Evolutionary conservation across 1,284 basidiomycete species (phyloP).

Genomic region (Grifola frondosa): DNA sequence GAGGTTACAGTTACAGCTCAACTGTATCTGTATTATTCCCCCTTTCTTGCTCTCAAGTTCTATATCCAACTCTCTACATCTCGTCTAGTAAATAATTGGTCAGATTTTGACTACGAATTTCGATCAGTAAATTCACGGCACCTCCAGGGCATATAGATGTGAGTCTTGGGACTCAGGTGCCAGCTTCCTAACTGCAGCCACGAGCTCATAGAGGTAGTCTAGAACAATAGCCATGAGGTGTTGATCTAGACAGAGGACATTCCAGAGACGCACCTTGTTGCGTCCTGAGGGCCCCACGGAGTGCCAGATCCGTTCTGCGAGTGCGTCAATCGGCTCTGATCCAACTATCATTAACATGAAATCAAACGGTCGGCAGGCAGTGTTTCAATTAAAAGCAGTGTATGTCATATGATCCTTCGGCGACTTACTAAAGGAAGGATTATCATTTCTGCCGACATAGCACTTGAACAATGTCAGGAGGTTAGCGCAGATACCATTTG

Average conservation of each 20-base stretch:
- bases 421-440: constrained; percentile 71
- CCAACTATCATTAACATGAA: constrained; percentile 53
- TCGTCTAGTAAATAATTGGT: constrained; percentile 21
- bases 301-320: constrained; percentile 69
- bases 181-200: constrained; percentile 64
- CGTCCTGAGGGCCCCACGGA: constrained; percentile 80
- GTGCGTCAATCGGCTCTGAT: constrained; percentile 66
- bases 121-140: constrained; percentile 26
- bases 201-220: constrained; percentile 81
- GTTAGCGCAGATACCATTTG: constrained; percentile 25
- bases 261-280: constrained; percentile 61
- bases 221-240: constrained; percentile 25
- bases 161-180: constrained; percentile 75
- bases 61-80: constrained; percentile 32
- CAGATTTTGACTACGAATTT: neutral
- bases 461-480: constrained; percentile 41
- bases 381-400: neutral
- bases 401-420: neutral
- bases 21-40: neutral
- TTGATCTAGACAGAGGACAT: too few relatives aligned
- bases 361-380: neutral
- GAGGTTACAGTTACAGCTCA: constrained; percentile 3
- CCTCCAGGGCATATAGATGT: constrained; percentile 77
- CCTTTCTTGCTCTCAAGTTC: constrained; percentile 15
- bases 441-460: constrained; percentile 77